Base-by-base conservation (phyloP, 805 yeast species). In the Suhomyces vadensis region DNA sequence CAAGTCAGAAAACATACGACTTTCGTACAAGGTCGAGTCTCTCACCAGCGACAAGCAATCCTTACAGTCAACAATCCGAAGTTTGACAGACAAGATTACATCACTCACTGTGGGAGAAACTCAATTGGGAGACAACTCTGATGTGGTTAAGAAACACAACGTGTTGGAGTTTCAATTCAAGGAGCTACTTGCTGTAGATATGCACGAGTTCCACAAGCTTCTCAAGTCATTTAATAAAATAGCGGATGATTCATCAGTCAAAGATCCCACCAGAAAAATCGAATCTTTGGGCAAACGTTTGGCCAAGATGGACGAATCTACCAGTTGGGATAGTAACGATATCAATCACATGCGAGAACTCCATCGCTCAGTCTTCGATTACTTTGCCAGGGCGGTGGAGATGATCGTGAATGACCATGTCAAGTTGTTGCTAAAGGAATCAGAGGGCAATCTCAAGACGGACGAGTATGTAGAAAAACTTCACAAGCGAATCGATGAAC, bases 391-490 rank as follows among this genome's bases (percentile, higher is more conserved):
- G 37, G 89, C 87, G 0, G 73, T 79, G 5, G 79, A 74, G 22
- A 77, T 83, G 3, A 69, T 83, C 6, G 79, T 82, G 2, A 67
- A 73, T 31, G 84, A 82, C 38, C 83, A 82, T 52, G 74, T 76
- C 5, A 61, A 64, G 42, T 53, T 71, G 3, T 55, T 71, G 9
- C 50, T 72, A 17, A 63, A 65, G 42, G 74, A 69, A 29, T 66
- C 50, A 37, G 71, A 66, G 24, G 48, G 46, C 2, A 44, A 41
- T 19, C 44, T 49, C 7, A 46, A 57, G 31, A 44, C 52, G 6
- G 44, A 50, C 13, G 60, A 55, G 7, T 56, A 63, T 29, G 52
- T 69, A 5, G 52, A 60, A 13, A 49, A 46, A 37, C 50, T 58
- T 6, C 54, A 50, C 39, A 49, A 45, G 29, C 55, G 66, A 31